Evolutionary conservation across 768 basidiomycete species (phyloP).

Genomic region (Agaricus subrufescens): DNA sequence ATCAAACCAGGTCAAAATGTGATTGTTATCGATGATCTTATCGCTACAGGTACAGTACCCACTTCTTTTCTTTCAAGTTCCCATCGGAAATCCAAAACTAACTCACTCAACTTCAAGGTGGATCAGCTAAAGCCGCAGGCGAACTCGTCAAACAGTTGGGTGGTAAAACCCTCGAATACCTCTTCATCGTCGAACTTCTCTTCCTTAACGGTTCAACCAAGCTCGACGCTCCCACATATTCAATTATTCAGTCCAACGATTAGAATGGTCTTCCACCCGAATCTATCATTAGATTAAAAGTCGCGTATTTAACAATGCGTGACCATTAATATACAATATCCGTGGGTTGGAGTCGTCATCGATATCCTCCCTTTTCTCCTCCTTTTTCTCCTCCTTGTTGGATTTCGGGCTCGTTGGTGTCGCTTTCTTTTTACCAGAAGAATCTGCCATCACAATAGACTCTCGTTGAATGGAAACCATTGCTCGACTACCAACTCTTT

Average conservation of each 20-base stretch:
- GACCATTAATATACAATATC: constrained; percentile 73
- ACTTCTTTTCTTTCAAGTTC: neutral
- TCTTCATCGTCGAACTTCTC: constrained; percentile 86
- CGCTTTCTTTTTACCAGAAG: neutral
- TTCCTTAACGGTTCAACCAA: constrained; percentile 73
- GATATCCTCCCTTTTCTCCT: constrained; percentile 9
- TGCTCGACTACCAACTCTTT: constrained; percentile 43
- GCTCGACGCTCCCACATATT: constrained; percentile 85
- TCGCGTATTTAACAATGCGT: constrained; percentile 72
- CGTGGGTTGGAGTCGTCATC: constrained; percentile 30
- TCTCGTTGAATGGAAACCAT: constrained; percentile 43
- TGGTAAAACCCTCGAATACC: constrained; percentile 83
- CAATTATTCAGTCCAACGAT: constrained; percentile 77
- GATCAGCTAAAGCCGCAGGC: constrained; percentile 90
- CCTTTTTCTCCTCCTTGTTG: constrained; percentile 18
- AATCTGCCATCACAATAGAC: constrained; percentile 1
- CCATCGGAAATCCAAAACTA: neutral
- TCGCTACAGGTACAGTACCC: constrained; percentile 73
- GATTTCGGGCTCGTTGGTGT: neutral
- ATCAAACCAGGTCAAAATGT: constrained; percentile 82
- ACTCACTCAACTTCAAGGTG: constrained; percentile 44
- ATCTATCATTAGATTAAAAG: constrained; percentile 45
- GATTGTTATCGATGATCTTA: constrained; percentile 89
- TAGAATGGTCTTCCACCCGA: constrained; percentile 13
- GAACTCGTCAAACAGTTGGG: constrained; percentile 81